These are phyloP conservation scores for Grigorovia jiainica DNA, from an alignment of 805 yeast genomes.

Conservation along the genomic window DNA sequence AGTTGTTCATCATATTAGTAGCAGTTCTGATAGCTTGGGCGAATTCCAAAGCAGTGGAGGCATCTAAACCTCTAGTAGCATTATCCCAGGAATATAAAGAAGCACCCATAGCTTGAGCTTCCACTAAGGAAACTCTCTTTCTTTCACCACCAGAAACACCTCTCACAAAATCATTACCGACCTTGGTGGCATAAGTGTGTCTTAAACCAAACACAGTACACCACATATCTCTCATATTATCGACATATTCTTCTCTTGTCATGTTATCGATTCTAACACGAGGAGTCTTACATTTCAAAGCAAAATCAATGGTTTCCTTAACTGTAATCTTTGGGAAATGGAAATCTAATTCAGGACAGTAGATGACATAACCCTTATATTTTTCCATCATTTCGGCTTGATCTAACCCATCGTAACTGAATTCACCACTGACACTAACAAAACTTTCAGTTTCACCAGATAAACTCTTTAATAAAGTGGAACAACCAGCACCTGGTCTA, in stretches of 20 bases:
- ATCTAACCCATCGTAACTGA: slow-evolving; percentile 54
- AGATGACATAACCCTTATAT: slow-evolving; percentile 48
- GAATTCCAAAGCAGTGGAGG: slow-evolving; percentile 61
- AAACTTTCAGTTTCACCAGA: slow-evolving; percentile 44
- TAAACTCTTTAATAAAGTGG: slow-evolving; percentile 55
- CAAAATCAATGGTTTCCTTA: slow-evolving; percentile 61
- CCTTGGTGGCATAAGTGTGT: slow-evolving; percentile 46
- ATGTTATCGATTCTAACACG: slow-evolving; percentile 38
- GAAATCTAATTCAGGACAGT: slow-evolving; percentile 55
- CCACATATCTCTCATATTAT: slow-evolving; percentile 29
- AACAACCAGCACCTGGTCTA: slow-evolving; percentile 76
- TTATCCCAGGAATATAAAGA: slow-evolving; percentile 51
- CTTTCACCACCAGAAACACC: slow-evolving; percentile 74
- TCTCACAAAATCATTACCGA: slow-evolving; percentile 43
- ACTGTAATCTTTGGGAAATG: slow-evolving; percentile 75
- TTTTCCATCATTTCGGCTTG: slow-evolving; percentile 50
- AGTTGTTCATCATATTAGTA: slow-evolving; percentile 39
- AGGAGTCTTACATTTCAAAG: slow-evolving; percentile 63
- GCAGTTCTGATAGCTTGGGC: slow-evolving; percentile 48
- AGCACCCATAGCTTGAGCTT: slow-evolving; percentile 44
- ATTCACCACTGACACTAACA: slow-evolving; percentile 42
- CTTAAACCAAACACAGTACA: slow-evolving; percentile 42
- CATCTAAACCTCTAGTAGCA: slow-evolving; percentile 55
- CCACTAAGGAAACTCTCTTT: slow-evolving; percentile 66
- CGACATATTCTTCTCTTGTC: slow-evolving; percentile 39